Conservation (phyloP, 2,329 filamentous ascomycete species). For the Diplocarpon mali region DNA sequence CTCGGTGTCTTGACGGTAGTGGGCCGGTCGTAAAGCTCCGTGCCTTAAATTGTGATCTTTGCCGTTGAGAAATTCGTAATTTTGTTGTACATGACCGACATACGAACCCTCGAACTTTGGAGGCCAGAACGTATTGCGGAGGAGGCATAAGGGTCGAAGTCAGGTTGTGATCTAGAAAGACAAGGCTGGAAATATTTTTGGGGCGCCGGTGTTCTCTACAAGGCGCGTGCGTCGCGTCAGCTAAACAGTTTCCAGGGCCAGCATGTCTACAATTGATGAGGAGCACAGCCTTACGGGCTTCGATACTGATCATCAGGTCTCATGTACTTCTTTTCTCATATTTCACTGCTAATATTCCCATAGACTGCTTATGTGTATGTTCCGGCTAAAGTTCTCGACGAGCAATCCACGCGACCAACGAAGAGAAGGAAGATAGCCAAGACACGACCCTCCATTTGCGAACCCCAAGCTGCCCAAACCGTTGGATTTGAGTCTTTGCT, state of each 20-base stretch:
- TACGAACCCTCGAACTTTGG: conserved; percentile 23
- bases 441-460: conserved; percentile 4
- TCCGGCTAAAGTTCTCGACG: conserved; percentile 13
- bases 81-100: conserved; percentile 26
- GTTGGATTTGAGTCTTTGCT: conserved; percentile 41
- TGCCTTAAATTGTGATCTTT: conserved; percentile 15
- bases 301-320: conserved; percentile 27
- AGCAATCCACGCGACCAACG: conserved; percentile 22
- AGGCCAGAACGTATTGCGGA: conserved; percentile 19
- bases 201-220: conserved; percentile 8
- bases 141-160: conserved; percentile 25
- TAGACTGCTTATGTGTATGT: conserved; percentile 31
- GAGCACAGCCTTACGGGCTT: conserved; percentile 18
- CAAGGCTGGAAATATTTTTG: conserved; percentile 4
- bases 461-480: neutral
- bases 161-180: conserved; percentile 3
- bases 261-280: conserved; percentile 26
- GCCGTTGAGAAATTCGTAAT: conserved; percentile 13
- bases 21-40: conserved; percentile 16
- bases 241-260: conserved; percentile 3
- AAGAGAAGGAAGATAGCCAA: conserved; percentile 29
- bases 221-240: conserved; percentile 10
- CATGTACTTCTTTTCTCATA: neutral
- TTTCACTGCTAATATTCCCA: neutral
- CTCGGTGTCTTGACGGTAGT: conserved; percentile 1